Percentiles rank a stretch among this genome's conserved stretches.
These are phyloP conservation scores for Lentinula sp. DNA, from an alignment of 768 basidiomycete genomes.

Conservation along the genomic window DNA sequence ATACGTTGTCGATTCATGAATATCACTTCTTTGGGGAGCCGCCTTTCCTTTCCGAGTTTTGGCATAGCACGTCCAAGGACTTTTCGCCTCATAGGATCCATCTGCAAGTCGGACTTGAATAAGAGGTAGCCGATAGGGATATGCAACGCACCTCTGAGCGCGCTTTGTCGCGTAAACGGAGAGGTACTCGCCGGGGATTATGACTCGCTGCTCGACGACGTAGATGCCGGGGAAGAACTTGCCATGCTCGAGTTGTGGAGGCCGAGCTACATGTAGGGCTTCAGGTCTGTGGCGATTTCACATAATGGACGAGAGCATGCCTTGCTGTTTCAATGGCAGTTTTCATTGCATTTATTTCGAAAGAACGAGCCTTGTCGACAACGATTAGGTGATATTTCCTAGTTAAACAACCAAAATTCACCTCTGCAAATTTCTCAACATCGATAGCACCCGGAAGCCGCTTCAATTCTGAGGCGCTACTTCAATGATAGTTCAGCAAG, in stretches of 20 bases:
- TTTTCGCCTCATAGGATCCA: conserved; percentile 40
- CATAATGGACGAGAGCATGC: conserved; percentile 26
- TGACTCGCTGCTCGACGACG: conserved; percentile 92
- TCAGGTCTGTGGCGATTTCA: not conserved
- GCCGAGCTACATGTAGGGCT: conserved; percentile 38
- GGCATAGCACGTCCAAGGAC: conserved; percentile 38
- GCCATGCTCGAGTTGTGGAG: conserved; percentile 83
- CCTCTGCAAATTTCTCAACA: conserved; percentile 86
- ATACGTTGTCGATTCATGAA: conserved; percentile 74
- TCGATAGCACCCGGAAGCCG: conserved; percentile 71
- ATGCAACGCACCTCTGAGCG: conserved; percentile 59
- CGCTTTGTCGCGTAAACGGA: conserved; percentile 78
- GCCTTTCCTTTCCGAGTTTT: conserved; percentile 59
- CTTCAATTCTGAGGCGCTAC: conserved; percentile 38
- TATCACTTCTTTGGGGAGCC: conserved; percentile 48
- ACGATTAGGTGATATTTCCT: not conserved
- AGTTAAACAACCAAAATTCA: conserved; percentile 19
- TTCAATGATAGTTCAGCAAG: not conserved
- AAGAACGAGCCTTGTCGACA: conserved; percentile 67
- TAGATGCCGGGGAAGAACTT: conserved; percentile 87
- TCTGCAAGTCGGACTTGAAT: conserved; percentile 22
- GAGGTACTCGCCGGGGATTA: conserved; percentile 85
- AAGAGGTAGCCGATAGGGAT: not conserved
- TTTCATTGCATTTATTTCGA: conserved; percentile 91
- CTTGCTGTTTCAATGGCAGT: conserved; percentile 76